Evolutionary conservation across 495 filamentous ascomycete genomes (phyloP), one percentile per base, ranked within the genome.

Genomic region (Chaetomium cochliodes): DNA sequence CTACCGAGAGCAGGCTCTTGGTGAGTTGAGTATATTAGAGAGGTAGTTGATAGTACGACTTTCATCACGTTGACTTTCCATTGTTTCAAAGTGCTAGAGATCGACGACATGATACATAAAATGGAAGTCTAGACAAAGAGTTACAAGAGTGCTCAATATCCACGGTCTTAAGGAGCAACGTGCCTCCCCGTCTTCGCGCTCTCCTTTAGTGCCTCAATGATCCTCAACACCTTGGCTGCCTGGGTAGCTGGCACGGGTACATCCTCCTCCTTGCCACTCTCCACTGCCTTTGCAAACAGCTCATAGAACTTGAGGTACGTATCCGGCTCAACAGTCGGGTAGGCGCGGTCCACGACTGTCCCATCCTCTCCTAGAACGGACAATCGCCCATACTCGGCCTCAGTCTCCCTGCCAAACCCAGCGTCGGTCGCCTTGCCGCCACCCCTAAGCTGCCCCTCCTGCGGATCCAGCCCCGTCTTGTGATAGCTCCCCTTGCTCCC

Each of bases 401-500:
- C 76, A 22, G 65, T 79, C 74, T 96, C 92, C 22, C 82, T 70
- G 1, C 89, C 92, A 69, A 90, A 96, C 7, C 73, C 81, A 7
- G 76, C 74, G 61, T 92, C 88, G 6, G 81, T 82, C 22, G 88
- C 86, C 74, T 79, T 85, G 67, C 86, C 72, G 0, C 91, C 92
- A 3, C 79, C 82, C 74, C 87, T 87, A 47, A 96, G 80, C 68
- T 93, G 90, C 49, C 90, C 87, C 75, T 96, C 92, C 77, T 96
- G 92, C 37, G 86, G 78, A 76, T 96, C 92, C 0, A 94, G 76
- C 64, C 90, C 85, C 70, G 76, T 85, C 81, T 96, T 96, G 77
- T 86, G 88, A 73, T 87, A 96, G 69, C 87, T 91, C 1, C 88
- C 92, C 73, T 91, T 87, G 6, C 87, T 86, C 18, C 92, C 92